These are phyloP conservation scores for Fusarium lateritium DNA, from an alignment of 2,329 filamentous ascomycete species.

Conservation along the genomic window DNA sequence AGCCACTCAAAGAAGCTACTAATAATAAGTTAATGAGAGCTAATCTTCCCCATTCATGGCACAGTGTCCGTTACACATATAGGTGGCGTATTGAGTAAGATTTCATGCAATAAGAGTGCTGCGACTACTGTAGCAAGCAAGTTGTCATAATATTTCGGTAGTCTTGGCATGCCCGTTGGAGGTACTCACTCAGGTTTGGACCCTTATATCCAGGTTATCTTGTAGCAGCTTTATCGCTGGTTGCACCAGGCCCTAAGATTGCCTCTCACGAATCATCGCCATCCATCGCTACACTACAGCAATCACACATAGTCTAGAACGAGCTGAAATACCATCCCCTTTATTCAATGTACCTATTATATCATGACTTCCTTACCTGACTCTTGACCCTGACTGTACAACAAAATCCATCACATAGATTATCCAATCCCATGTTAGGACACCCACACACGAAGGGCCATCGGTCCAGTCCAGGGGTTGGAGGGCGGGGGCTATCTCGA, in stretches of 20 bases:
- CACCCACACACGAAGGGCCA: constrained; percentile 4
- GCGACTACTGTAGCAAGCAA: constrained; percentile 9
- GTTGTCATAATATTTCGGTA: background rate
- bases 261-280: constrained; percentile 3
- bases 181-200: background rate
- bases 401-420: constrained; percentile 27
- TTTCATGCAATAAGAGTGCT: constrained; percentile 24
- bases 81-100: constrained; percentile 12
- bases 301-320: background rate
- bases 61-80: constrained; percentile 40
- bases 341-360: constrained; percentile 6
- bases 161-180: background rate
- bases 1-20: constrained; percentile 17
- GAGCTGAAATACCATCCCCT: constrained; percentile 5
- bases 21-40: constrained; percentile 19
- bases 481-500: background rate
- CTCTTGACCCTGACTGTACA: constrained; percentile 19
- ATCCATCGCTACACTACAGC: background rate
- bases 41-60: constrained; percentile 35
- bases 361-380: constrained; percentile 13
- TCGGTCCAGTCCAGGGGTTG: background rate
- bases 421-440: constrained; percentile 25
- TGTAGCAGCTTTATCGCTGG: background rate
- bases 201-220: background rate
- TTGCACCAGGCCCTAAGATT: constrained; percentile 6